phyloP scores from a whole-genome alignment of 305 asterid species.

The Nicotiana rustica region DNA sequence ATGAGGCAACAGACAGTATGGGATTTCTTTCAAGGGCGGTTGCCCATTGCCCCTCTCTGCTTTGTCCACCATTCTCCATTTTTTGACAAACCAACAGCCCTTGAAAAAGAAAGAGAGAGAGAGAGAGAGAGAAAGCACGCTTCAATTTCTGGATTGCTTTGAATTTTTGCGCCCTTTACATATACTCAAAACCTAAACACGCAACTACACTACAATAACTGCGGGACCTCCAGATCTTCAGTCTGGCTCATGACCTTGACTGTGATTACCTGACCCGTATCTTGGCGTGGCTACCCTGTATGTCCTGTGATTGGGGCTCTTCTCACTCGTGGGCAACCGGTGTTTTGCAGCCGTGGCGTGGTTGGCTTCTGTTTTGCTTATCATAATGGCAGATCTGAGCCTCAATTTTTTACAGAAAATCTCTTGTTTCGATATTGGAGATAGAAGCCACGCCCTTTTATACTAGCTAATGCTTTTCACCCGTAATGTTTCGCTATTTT shows the following conservation, averaged over 20 bases:
- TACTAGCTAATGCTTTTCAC: background rate
- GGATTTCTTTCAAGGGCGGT: slow-evolving; percentile 42
- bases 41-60: slow-evolving; percentile 41
- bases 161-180: background rate
- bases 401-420: background rate
- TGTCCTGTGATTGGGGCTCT: background rate
- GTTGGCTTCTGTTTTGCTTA: background rate
- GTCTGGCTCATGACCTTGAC: background rate
- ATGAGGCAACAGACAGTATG: slow-evolving; percentile 29
- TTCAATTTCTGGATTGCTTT: background rate
- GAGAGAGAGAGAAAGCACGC: background rate
- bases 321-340: background rate
- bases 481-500: background rate
- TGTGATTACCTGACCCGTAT: background rate
- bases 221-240: background rate
- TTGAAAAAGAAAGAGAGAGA: background rate
- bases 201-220: too few species aligned
- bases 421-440: background rate
- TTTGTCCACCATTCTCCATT: too few species aligned
- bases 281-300: background rate
- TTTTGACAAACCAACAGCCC: too few species aligned
- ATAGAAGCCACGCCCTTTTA: background rate
- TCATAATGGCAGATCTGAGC: slow-evolving; percentile 8
- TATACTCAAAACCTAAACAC: background rate
- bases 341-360: slow-evolving; percentile 26